phyloP scores from a whole-genome alignment of 768 basidiomycete species.

The Amanita polypyramis region DNA sequence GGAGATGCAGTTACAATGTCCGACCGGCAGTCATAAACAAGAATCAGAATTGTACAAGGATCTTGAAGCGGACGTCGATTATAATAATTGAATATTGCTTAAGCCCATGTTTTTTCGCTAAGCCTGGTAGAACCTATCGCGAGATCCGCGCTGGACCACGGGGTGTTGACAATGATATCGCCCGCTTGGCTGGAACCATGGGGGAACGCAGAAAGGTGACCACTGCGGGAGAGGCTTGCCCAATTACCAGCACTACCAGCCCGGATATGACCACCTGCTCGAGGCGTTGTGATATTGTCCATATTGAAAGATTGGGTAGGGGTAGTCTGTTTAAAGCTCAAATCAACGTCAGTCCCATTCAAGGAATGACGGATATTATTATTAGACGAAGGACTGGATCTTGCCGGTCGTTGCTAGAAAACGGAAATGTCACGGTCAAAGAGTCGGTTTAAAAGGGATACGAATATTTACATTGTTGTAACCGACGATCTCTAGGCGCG shows the following conservation, averaged over 20 bases:
- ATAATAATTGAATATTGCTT: constrained; percentile 13
- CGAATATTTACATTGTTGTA: constrained; percentile 46
- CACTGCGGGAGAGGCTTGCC: constrained; percentile 50
- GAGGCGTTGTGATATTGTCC: constrained; percentile 23
- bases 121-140: constrained; percentile 39
- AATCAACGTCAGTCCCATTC: constrained; percentile 58
- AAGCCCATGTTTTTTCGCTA: constrained; percentile 53
- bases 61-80: constrained; percentile 1
- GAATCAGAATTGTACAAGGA: constrained; percentile 16
- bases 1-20: constrained; percentile 24
- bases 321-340: constrained; percentile 49
- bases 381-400: constrained; percentile 35
- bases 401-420: constrained; percentile 9
- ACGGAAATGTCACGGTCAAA: neutral
- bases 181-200: constrained; percentile 48
- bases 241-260: constrained; percentile 78
- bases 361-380: constrained; percentile 53
- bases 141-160: constrained; percentile 50
- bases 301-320: constrained; percentile 36
- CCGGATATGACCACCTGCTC: constrained; percentile 59
- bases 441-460: neutral
- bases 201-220: constrained; percentile 41
- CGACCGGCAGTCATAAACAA: constrained; percentile 28
- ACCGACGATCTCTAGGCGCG: constrained; percentile 64
- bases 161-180: constrained; percentile 43